These are phyloP conservation scores for Cornus florida DNA, from an alignment of 148 eudicot genomes.

Conservation along the genomic window DNA sequence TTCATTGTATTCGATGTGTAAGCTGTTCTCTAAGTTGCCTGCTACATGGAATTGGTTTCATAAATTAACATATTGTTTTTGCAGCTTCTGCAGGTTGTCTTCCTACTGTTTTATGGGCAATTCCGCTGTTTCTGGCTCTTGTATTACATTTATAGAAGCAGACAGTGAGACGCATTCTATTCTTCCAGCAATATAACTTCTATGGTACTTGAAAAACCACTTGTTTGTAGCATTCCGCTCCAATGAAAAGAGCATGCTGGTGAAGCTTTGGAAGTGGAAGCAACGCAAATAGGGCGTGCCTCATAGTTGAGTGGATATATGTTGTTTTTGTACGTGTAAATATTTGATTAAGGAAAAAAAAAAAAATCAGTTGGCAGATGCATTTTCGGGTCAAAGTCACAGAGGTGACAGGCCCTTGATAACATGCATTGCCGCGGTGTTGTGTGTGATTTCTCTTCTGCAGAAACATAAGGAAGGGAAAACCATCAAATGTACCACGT, in stretches of 20 bases:
- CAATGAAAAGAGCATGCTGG: slow-evolving; percentile 31
- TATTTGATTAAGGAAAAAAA: slow-evolving; percentile 37
- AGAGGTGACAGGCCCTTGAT: slow-evolving; percentile 85
- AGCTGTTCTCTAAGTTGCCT: background rate
- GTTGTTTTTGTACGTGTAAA: slow-evolving; percentile 76
- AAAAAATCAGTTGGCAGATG: slow-evolving; percentile 24
- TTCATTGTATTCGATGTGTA: background rate
- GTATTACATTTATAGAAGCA: slow-evolving; percentile 40
- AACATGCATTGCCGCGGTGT: slow-evolving; percentile 43
- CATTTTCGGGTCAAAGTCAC: slow-evolving; percentile 85
- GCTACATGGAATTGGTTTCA: background rate
- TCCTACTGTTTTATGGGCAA: slow-evolving; percentile 36
- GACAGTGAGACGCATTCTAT: slow-evolving; percentile 24
- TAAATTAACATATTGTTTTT: slow-evolving; percentile 15
- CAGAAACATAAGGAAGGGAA: slow-evolving; percentile 45
- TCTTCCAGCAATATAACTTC: slow-evolving; percentile 29
- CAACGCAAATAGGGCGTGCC: slow-evolving; percentile 51
- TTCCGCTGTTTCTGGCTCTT: slow-evolving; percentile 43
- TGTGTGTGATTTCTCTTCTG: slow-evolving; percentile 55
- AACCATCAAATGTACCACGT: slow-evolving; percentile 40
- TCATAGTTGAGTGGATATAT: slow-evolving; percentile 58
- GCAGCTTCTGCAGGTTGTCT: slow-evolving; percentile 59
- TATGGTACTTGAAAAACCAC: slow-evolving; percentile 24
- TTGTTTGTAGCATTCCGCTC: slow-evolving; percentile 31
- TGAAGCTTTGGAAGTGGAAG: slow-evolving; percentile 67